A percentile compares a stretch with the other conserved stretches of the same genome.
Evolutionary conservation across 2,329 filamentous ascomycete species (phyloP).

Genomic region (Arthrocladium fulminans): DNA sequence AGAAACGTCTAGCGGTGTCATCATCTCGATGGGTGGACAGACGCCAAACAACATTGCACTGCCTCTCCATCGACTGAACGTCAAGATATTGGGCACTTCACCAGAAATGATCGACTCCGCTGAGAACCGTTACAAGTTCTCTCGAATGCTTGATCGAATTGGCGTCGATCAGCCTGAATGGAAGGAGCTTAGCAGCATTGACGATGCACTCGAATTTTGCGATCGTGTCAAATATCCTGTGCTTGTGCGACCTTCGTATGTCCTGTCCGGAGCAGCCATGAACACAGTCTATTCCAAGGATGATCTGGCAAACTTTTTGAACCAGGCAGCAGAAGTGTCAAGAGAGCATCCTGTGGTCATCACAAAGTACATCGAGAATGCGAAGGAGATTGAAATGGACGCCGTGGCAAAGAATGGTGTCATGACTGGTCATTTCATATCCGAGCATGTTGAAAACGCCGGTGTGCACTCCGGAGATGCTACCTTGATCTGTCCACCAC

Average conservation of each 20-base stretch:
- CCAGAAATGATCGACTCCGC: constrained; percentile 98
- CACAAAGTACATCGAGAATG: constrained; percentile 98
- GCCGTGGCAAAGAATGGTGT: constrained; percentile 84
- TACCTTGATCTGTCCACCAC: constrained; percentile 86
- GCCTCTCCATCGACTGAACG: constrained; percentile 75
- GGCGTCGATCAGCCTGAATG: constrained; percentile 92
- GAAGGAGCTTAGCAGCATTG: constrained; percentile 94
- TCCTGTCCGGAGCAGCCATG: constrained; percentile 95
- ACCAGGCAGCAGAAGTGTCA: constrained; percentile 87
- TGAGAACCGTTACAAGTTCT: constrained; percentile 98
- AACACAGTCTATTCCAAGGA: constrained; percentile 97
- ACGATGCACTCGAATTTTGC: constrained; percentile 82
- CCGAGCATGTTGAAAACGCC: constrained; percentile 96
- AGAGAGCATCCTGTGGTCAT: constrained; percentile 95
- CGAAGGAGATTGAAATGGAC: constrained; percentile 99
- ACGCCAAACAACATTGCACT: constrained; percentile 97
- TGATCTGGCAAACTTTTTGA: constrained; percentile 78
- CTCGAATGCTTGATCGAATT: constrained; percentile 91
- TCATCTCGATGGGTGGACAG: constrained; percentile 94
- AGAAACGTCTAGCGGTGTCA: constrained; percentile 72
- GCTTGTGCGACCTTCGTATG: constrained; percentile 89
- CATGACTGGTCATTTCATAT: constrained; percentile 92
- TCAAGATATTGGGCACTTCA: constrained; percentile 88
- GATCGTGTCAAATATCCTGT: constrained; percentile 85
- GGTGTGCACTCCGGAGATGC: constrained; percentile 98